Conservation (phyloP, 495 filamentous ascomycete genomes). For the Penicillium macrosclerotiorum region DNA sequence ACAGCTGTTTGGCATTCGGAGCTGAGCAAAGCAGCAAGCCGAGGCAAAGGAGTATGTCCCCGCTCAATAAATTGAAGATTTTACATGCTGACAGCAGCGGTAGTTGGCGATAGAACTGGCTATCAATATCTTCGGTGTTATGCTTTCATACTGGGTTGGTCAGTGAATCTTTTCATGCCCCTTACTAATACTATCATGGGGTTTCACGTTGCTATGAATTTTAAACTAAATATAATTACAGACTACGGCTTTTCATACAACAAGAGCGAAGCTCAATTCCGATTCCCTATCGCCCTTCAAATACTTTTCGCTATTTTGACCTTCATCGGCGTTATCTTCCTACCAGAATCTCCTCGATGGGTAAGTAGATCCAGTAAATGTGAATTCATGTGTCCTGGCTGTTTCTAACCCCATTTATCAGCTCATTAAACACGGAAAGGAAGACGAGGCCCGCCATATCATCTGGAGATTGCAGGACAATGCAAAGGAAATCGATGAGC, state of each 20-base stretch:
- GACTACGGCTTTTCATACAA: slow-evolving; percentile 37
- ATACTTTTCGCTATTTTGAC: slow-evolving; percentile 55
- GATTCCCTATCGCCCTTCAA: slow-evolving; percentile 55
- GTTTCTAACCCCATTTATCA: slow-evolving; percentile 2
- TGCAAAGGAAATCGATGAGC: slow-evolving; percentile 23
- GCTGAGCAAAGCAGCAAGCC: slow-evolving; percentile 57
- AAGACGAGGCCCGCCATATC: slow-evolving; percentile 29
- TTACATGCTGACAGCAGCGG: background rate
- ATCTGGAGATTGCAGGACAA: slow-evolving; percentile 34
- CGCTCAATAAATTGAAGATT: background rate
- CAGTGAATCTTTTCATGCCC: background rate
- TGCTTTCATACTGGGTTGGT: slow-evolving; percentile 40
- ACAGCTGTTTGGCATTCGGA: slow-evolving; percentile 54
- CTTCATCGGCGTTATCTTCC: slow-evolving; percentile 43
- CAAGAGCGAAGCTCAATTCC: slow-evolving; percentile 31
- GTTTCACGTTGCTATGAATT: no score
- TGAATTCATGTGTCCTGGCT: background rate
- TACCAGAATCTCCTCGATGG: slow-evolving; percentile 56
- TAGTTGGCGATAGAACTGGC: slow-evolving; percentile 54
- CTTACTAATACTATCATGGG: no score
- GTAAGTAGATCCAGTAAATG: slow-evolving; percentile 21
- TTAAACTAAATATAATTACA: slow-evolving; percentile 1
- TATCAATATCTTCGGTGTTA: slow-evolving; percentile 57
- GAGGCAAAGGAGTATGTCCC: slow-evolving; percentile 57
- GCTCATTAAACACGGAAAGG: slow-evolving; percentile 34